Conservation (phyloP, 352 stramenopile species). For the Pythium rishiriense region DNA sequence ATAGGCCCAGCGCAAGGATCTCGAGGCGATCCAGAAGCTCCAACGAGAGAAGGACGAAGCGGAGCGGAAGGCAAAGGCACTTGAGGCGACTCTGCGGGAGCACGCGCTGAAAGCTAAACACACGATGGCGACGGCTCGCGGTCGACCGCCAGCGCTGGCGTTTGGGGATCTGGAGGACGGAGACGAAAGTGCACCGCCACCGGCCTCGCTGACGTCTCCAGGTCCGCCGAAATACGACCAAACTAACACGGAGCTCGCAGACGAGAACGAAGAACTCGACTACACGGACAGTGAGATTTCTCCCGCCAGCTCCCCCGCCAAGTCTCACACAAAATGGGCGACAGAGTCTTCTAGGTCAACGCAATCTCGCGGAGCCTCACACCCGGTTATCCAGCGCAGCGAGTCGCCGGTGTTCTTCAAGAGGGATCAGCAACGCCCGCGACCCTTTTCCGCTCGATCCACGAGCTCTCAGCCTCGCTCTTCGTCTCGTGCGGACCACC, state of each 20-base stretch:
- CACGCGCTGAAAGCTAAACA: neutral
- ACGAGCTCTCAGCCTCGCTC: neutral
- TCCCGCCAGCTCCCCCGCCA: neutral
- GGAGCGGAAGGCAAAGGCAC: constrained; percentile 31
- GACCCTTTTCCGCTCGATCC: neutral
- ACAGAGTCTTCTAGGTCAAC: neutral
- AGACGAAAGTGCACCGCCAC: constrained; percentile 23
- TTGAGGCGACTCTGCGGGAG: constrained; percentile 30
- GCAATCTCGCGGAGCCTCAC: neutral
- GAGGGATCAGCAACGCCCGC: neutral
- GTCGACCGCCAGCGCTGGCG: neutral
- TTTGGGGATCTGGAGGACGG: constrained; percentile 23
- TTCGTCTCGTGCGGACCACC: neutral
- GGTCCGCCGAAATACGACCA: constrained; percentile 2
- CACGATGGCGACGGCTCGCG: neutral
- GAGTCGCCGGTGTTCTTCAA: constrained; percentile 28
- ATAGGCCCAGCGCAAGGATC: constrained; percentile 41
- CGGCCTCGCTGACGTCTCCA: neutral
- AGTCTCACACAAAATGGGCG: constrained; percentile 4
- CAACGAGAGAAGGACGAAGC: constrained; percentile 39
- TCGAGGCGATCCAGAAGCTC: constrained; percentile 37
- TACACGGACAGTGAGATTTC: constrained; percentile 13
- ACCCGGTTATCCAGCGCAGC: constrained; percentile 14
- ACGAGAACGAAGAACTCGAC: constrained; percentile 4
- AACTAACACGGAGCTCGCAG: neutral